A percentile compares a stretch with the other conserved stretches of the same genome.
phyloP scores from a whole-genome alignment of 352 stramenopile genomes.

The Phytophthora brassicae region DNA sequence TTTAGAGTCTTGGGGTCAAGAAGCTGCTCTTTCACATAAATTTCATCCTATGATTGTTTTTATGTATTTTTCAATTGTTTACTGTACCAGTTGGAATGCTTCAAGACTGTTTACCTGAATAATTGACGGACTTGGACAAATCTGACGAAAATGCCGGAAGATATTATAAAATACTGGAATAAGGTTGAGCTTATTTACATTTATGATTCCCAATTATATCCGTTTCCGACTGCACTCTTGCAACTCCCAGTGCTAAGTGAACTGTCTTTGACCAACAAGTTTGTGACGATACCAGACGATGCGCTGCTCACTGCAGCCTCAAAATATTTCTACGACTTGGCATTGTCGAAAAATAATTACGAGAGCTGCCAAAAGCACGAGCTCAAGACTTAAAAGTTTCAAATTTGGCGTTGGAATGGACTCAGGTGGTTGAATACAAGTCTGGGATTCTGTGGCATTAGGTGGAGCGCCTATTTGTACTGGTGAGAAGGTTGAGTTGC shows the following conservation, averaged over 20 bases:
- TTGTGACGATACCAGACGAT: constrained; percentile 24
- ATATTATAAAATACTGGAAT: constrained; percentile 33
- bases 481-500: neutral
- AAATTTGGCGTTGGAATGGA: constrained; percentile 37
- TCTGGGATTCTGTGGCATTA: constrained; percentile 10
- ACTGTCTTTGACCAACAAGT: constrained; percentile 39
- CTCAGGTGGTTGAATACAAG: constrained; percentile 12
- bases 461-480: constrained; percentile 11
- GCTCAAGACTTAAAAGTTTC: constrained; percentile 21
- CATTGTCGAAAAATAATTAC: constrained; percentile 33
- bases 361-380: constrained; percentile 19
- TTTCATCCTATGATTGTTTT: constrained; percentile 33
- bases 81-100: constrained; percentile 41
- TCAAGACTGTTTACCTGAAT: constrained; percentile 25
- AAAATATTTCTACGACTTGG: constrained; percentile 28
- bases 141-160: constrained; percentile 28
- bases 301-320: constrained; percentile 6
- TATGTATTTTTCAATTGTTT: constrained; percentile 39
- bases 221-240: constrained; percentile 30
- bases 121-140: constrained; percentile 55
- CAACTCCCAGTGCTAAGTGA: constrained; percentile 22
- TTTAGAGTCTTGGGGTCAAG: constrained; percentile 33
- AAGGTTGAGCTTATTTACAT: constrained; percentile 23
- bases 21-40: constrained; percentile 32
- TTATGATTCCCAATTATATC: constrained; percentile 30